Base-by-base conservation (phyloP, 2,329 filamentous ascomycete species). In the Colletotrichum sp. region DNA sequence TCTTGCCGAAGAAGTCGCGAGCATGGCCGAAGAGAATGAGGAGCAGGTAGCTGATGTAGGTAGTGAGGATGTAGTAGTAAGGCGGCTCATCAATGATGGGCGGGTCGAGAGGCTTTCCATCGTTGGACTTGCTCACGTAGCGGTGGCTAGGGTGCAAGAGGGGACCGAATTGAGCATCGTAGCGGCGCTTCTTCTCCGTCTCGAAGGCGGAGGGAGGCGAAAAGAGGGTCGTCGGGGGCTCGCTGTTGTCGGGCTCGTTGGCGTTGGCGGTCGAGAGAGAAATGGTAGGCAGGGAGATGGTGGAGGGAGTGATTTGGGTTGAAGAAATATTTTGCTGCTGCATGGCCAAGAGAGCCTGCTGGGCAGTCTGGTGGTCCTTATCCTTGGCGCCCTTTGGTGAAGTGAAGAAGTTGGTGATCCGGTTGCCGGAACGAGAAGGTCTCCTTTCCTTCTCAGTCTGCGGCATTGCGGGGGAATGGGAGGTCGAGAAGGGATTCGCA, bases 31-130 rank as follows among this genome's bases (percentile, higher is more conserved):
- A 96, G 79, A 97, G 92, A 83, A 99, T 99, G 81, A 99, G 91
- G 80, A 99, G 93, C 78, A 99, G 91, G 86, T 99, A 99, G 87
- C 96, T 98, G 86, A 99, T 95, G 89, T 99, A 99, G 82, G 97
- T 99, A 44, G 97, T 99, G 80, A 99, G 91, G 81, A 99, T 92
- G 87, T 95, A 98, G 89, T 96, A 99, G 88, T 98, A 99, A 21
- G 96, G 95, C 57, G 97, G 96, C 85, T 98, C 96, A 82, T 99
- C 97, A 83, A 98, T 95, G 76, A 99, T 89, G 7, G 96, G 96
- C 49, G 95, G 92, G 62, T 93, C 92, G 75, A 99, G 94, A 52
- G 94, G 91, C 80, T 93, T 92, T 80, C 96, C 96, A 24, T 76
- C 73, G 77, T 94, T 92, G 84, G 98, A 96, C 85, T 94, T 92